Conservation (phyloP, 106 monocot genomes). For the Cymbidium sinense region DNA sequence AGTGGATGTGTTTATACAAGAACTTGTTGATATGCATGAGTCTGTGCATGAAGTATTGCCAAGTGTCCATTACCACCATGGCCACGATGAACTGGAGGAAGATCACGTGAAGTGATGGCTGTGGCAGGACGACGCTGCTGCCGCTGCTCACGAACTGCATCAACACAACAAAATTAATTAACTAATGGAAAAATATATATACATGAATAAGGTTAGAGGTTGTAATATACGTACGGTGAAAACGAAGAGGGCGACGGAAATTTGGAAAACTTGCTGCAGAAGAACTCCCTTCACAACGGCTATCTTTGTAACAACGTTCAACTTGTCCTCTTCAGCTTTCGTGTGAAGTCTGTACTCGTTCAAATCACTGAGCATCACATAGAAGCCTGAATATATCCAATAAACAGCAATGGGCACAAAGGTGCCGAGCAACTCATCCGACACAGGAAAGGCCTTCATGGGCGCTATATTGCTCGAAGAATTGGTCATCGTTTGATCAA, state of each 20-base stretch:
- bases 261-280: conserved; percentile 51
- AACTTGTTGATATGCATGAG: conserved; percentile 35
- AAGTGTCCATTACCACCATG: conserved; percentile 30
- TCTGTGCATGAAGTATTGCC: conserved; percentile 31
- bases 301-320: conserved; percentile 44
- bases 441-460: conserved; percentile 28
- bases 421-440: conserved; percentile 59
- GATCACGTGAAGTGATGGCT: conserved; percentile 4
- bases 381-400: conserved; percentile 71
- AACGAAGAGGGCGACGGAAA: conserved; percentile 33
- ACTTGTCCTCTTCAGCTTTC: conserved; percentile 39
- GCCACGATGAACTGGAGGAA: conserved; percentile 17
- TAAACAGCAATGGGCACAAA: conserved; percentile 64
- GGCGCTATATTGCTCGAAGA: not conserved
- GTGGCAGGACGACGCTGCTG: not conserved
- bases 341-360: conserved; percentile 53
- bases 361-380: conserved; percentile 30
- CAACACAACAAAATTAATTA: no score
- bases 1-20: conserved; percentile 31
- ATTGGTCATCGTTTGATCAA: not conserved
- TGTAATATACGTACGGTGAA: conserved; percentile 22
- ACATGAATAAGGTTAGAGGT: no score
- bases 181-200: no score
- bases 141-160: no score
- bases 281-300: conserved; percentile 67